Base-by-base conservation (phyloP, 2,329 filamentous ascomycete species). In the Mollisia scopiformis region DNA sequence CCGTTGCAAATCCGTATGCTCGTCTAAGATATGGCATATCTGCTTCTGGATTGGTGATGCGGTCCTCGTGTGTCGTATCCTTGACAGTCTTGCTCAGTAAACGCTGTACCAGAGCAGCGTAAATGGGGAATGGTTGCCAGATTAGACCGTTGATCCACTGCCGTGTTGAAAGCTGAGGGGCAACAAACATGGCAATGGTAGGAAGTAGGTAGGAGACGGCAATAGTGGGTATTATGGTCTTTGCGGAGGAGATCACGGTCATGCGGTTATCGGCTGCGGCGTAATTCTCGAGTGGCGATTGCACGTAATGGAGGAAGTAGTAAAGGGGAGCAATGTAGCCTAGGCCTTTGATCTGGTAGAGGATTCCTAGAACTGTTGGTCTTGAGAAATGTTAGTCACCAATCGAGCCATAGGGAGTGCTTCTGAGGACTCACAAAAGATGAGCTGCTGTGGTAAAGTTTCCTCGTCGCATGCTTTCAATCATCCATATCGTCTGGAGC, bases 61-160 rank as follows among this genome's bases (percentile, higher is more conserved):
- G 61, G 39, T 67, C 66, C 21, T 30, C 13, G 4, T 57, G 13
- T 2, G 65, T 69, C 6, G 66, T 67, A 16, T 71, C 66, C n/a
- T 61, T 65, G 25, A 67, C 61, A 11, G 66, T 54, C 0, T 46
- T 30, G 16, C 54, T 43, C 1, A 71, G 49, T 10, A 69, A 11
- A 23, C 63, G 54, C 61, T 69, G 62, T n/a, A 59, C 31, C 56
- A 69, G 46, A 27, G 65, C 35, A 11, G 57, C 64, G n/a, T 62
- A 70, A 2, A 73, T 43, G 4, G 72, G 72, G 54, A 71, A 73
- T 8, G 76, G 72, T 63, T 84, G 80, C 79, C 82, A 84, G 37
- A 71, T 62, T 10, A 67, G 25, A 2, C 66, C 68, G 46, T 71
- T 72, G 27, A 73, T 57, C 61, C 62, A 68, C 61, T 73, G 69